Evolutionary conservation across 1,284 basidiomycete species (phyloP).

Genomic region (Ustilago lituana): DNA sequence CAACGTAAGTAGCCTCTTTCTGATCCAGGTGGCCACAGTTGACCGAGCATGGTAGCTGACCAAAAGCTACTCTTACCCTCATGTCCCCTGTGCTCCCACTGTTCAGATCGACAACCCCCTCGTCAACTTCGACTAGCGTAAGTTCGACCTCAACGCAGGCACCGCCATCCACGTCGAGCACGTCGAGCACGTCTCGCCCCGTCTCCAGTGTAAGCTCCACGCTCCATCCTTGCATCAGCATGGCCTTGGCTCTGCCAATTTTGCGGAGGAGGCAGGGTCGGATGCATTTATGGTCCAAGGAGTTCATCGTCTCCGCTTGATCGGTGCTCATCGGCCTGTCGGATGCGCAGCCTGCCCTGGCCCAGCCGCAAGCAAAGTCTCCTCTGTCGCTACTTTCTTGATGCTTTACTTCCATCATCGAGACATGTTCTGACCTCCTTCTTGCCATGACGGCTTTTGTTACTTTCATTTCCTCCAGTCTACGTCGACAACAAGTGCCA

Average conservation of each 20-base stretch:
- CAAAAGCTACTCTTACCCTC: not conserved
- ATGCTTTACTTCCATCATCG: not conserved
- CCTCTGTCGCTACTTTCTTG: not conserved
- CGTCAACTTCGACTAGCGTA: constrained; percentile 36
- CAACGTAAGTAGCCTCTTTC: constrained; percentile 15
- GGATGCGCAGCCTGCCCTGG: constrained; percentile 4
- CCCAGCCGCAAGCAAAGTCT: not conserved
- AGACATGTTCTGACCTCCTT: not conserved
- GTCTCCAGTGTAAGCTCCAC: constrained; percentile 33
- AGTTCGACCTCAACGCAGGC: constrained; percentile 33
- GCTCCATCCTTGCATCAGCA: constrained; percentile 21
- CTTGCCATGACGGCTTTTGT: not conserved
- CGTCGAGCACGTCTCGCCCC: constrained; percentile 26
- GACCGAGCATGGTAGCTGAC: not conserved
- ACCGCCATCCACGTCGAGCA: constrained; percentile 15
- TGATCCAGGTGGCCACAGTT: not conserved
- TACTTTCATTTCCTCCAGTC: not conserved
- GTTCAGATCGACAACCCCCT: constrained; percentile 10
- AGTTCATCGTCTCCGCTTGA: not conserved
- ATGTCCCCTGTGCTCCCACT: not conserved
- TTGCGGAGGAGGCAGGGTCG: constrained; percentile 25
- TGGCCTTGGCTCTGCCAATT: constrained; percentile 28
- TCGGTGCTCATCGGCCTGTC: constrained; percentile 1
- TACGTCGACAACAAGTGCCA: constrained; percentile 5
- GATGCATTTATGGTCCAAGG: constrained; percentile 15